Base-by-base conservation (phyloP, 2,329 filamentous ascomycete genomes). In the Neopestalotiopsis sp. region DNA sequence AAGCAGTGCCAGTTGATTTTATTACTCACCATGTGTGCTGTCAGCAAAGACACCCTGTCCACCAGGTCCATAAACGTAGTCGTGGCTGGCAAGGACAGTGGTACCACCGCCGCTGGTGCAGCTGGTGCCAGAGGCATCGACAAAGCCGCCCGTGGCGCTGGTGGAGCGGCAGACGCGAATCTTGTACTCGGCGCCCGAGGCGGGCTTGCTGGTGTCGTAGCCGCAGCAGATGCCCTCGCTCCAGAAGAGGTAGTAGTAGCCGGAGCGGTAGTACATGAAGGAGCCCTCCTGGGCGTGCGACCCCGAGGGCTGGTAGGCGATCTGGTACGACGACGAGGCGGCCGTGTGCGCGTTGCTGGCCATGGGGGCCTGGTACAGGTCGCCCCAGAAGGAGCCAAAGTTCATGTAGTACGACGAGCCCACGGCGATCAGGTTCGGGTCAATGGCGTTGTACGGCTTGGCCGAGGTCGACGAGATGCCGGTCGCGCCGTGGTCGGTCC, bases 351-450 rank as follows among this genome's bases (percentile, higher is more conserved):
- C 75, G 2, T 76, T 73, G 40, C 76, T 75, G 45, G 73, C 75
- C 77, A 92, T 84, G 45, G 81, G 75, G 1, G 88, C 87, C 74
- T 89, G 87, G 80, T 88, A 91, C 69, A 93, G 84, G 74, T 90
- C 87, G 6, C 81, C 78, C 90, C 90, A 94, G 84, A 92, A 93
- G 13, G 88, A 91, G 30, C 91, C 91, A 71, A 92, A 93, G 70
- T 84, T 88, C 76, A 90, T 79, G 68, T 84, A 84, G 72, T 85
- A 86, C 2, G 72, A 71, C 14, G 77, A 79, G 45, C 79, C 80
- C 2, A 78, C 81, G 12, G 81, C 74, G 70, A 89, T 77, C 2
- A 90, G 76, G 71, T 87, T 88, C 2, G 82, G 78, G 73, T 90
- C 92, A 73, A 94, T 90, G 58, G 87, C 86, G 73, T 90, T 90